Percentiles rank a stretch among this genome's conserved stretches.
phyloP scores from a whole-genome alignment of 2,329 filamentous ascomycete genomes.

The Alternaria brassicicola region DNA sequence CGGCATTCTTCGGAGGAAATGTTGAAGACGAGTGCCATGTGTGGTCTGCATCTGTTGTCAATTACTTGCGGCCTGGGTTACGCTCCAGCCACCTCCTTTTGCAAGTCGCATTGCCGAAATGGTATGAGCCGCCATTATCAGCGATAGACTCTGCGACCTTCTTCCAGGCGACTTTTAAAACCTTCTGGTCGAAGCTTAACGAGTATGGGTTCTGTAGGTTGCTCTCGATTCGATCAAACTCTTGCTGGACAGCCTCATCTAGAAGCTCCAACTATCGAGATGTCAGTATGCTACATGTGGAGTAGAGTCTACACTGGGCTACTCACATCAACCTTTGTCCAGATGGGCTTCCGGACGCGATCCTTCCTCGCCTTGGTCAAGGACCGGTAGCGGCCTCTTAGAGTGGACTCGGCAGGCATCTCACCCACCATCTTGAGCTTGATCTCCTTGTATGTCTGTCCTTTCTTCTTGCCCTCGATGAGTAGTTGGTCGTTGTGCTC shows the following conservation, averaged over 20 bases:
- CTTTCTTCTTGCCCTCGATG: slow-evolving; percentile 59
- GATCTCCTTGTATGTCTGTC: slow-evolving; percentile 71
- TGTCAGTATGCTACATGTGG: slow-evolving; percentile 11
- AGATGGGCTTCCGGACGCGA: slow-evolving; percentile 69
- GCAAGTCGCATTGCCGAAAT: slow-evolving; percentile 66
- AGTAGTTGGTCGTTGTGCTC: slow-evolving; percentile 49
- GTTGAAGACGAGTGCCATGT: not conserved
- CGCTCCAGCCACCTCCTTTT: slow-evolving; percentile 66
- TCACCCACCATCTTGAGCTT: slow-evolving; percentile 61
- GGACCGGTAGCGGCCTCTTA: slow-evolving; percentile 70
- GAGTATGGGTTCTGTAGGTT: slow-evolving; percentile 10
- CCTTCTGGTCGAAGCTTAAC: slow-evolving; percentile 23
- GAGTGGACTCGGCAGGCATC: slow-evolving; percentile 71
- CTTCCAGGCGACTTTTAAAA: slow-evolving; percentile 63
- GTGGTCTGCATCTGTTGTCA: not conserved
- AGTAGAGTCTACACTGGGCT: not conserved
- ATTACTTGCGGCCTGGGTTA: slow-evolving; percentile 7
- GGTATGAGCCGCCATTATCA: slow-evolving; percentile 61
- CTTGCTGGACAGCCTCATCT: slow-evolving; percentile 25
- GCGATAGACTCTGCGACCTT: slow-evolving; percentile 61
- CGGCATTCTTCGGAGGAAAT: not conserved
- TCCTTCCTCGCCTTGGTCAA: slow-evolving; percentile 68
- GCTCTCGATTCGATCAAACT: slow-evolving; percentile 29
- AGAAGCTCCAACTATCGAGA: slow-evolving; percentile 32
- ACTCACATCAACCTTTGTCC: slow-evolving; percentile 69